Evolutionary conservation across 2,329 filamentous ascomycete genomes (phyloP).

Genomic region (Apiospora rasikravindrae): DNA sequence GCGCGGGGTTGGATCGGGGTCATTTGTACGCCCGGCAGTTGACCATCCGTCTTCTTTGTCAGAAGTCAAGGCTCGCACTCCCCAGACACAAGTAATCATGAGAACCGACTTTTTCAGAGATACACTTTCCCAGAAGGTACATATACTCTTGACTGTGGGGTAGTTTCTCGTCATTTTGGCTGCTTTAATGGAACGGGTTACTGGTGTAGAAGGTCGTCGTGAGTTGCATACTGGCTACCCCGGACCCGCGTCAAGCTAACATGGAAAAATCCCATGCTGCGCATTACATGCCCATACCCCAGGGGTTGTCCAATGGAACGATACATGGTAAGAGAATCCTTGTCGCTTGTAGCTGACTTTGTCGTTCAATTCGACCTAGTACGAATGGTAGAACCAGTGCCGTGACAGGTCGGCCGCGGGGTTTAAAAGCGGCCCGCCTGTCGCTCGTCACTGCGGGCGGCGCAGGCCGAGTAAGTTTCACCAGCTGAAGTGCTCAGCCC

Average conservation of each 20-base stretch:
- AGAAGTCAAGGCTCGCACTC: no score
- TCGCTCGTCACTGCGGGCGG: background rate
- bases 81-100: background rate
- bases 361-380: background rate
- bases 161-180: no score
- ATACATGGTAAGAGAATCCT: background rate
- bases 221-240: no score
- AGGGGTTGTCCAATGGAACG: no score
- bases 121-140: background rate
- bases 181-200: no score
- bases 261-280: no score
- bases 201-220: no score
- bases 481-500: background rate
- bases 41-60: background rate
- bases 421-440: background rate
- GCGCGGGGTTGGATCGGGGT: background rate
- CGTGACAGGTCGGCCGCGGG: background rate
- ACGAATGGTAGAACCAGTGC: background rate
- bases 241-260: no score
- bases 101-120: background rate
- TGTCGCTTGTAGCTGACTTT: background rate
- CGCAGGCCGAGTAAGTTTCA: background rate
- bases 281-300: no score
- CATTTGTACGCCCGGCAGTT: conserved; percentile 1
- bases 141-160: no score